Conservation (phyloP, 306 rosid species). For the Dalbergia cochinchinensis region DNA sequence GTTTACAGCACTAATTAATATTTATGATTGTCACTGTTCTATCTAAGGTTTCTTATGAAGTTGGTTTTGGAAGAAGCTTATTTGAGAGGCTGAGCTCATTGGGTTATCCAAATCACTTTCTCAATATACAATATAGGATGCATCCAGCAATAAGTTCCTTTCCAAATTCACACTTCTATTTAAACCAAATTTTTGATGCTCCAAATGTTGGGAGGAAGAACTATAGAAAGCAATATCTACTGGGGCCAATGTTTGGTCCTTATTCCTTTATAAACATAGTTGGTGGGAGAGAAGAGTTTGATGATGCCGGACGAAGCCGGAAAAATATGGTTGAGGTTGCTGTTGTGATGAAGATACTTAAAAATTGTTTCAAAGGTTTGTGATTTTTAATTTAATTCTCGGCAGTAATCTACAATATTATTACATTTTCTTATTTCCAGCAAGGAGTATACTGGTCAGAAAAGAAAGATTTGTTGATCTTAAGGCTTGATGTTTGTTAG, state of each 20-base stretch:
- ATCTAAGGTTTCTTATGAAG: slow-evolving; percentile 60
- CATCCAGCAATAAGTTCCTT: slow-evolving; percentile 80
- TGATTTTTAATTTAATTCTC: not conserved
- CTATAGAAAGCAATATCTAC: slow-evolving; percentile 64
- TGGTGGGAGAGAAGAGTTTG: slow-evolving; percentile 78
- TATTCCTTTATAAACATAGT: slow-evolving; percentile 76
- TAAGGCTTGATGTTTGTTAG: not conserved
- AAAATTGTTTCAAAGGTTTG: slow-evolving; percentile 65
- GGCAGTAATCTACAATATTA: slow-evolving; percentile 1
- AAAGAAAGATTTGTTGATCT: slow-evolving; percentile 2
- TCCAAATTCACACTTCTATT: slow-evolving; percentile 71
- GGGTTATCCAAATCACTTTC: slow-evolving; percentile 65
- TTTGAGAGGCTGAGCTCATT: slow-evolving; percentile 66
- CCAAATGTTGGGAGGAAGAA: slow-evolving; percentile 57
- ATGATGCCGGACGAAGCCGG: slow-evolving; percentile 72
- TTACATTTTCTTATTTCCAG: not conserved
- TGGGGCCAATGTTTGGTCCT: slow-evolving; percentile 70
- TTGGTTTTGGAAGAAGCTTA: slow-evolving; percentile 80
- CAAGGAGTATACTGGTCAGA: not conserved
- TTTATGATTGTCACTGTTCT: slow-evolving; percentile 21
- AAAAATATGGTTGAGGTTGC: slow-evolving; percentile 80
- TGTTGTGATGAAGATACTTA: slow-evolving; percentile 60
- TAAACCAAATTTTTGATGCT: slow-evolving; percentile 62
- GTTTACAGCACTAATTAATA: not conserved
- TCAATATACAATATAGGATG: slow-evolving; percentile 81